Evolutionary conservation across 441 rosid species (phyloP).

Genomic region (Macaranga tanarius): DNA sequence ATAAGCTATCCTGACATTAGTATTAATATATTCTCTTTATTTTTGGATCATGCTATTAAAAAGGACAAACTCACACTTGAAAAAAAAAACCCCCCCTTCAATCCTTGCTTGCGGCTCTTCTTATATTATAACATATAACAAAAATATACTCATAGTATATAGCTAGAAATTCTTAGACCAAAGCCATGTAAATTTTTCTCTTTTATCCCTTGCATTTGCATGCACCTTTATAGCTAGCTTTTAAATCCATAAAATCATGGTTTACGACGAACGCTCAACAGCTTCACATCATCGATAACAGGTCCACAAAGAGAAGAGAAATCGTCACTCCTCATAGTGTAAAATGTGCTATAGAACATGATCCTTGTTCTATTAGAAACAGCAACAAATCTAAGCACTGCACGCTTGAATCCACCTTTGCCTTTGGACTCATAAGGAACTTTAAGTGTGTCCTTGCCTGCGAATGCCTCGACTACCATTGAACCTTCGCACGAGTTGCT

Average conservation of each 20-base stretch:
- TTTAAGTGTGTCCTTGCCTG: conserved; percentile 42
- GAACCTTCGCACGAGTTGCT: conserved; percentile 65
- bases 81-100: background rate
- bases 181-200: background rate
- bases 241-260: conserved; percentile 14
- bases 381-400: conserved; percentile 54
- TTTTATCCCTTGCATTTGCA: no score
- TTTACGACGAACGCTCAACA: conserved; percentile 48
- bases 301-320: conserved; percentile 83
- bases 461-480: conserved; percentile 70
- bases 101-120: background rate
- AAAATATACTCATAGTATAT: background rate
- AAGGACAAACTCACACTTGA: conserved; percentile 7
- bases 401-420: conserved; percentile 62
- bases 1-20: background rate
- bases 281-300: conserved; percentile 64
- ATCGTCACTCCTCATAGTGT: conserved; percentile 63
- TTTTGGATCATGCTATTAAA: background rate
- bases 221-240: no score
- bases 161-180: background rate
- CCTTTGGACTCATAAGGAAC: conserved; percentile 64
- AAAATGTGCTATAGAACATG: conserved; percentile 69
- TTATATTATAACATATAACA: background rate
- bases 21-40: conserved; percentile 14
- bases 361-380: conserved; percentile 49